A percentile compares a stretch with the other conserved stretches of the same genome.
Evolutionary conservation across 768 basidiomycete species (phyloP).

Genomic region (Xerocomus brunneocitrinus): DNA sequence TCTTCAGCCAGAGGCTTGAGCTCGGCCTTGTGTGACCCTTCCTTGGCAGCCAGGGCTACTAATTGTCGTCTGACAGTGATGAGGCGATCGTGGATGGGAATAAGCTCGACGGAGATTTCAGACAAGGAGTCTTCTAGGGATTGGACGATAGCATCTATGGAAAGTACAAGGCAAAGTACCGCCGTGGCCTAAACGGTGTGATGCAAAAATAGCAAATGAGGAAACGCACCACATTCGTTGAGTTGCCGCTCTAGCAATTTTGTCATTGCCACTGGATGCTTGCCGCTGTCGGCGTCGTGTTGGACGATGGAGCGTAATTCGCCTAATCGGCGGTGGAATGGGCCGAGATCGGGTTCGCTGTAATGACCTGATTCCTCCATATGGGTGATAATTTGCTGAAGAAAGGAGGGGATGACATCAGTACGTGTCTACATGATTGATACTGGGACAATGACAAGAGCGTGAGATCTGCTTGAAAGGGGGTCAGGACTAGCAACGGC

Average conservation of each 20-base stretch:
- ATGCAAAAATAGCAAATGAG: conserved; percentile 6
- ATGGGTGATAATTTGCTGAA: conserved; percentile 88
- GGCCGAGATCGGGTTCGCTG: conserved; percentile 84
- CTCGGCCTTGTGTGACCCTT: conserved; percentile 79
- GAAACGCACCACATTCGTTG: conserved; percentile 79
- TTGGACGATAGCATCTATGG: conserved; percentile 66
- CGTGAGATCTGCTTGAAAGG: conserved; percentile 20
- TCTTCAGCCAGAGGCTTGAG: conserved; percentile 90
- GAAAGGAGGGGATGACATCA: conserved; percentile 20
- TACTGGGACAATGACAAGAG: conserved; percentile 19
- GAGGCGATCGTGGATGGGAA: conserved; percentile 85
- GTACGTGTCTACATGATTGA: conserved; percentile 21
- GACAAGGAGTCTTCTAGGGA: conserved; percentile 81
- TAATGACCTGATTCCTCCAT: conserved; percentile 96
- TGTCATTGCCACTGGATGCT: conserved; percentile 82
- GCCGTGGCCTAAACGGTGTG: not conserved
- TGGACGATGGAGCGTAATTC: conserved; percentile 85
- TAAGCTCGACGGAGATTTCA: conserved; percentile 83
- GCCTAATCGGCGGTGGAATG: conserved; percentile 76
- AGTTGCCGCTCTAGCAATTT: conserved; percentile 88
- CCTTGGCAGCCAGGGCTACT: conserved; percentile 82
- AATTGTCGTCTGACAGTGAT: conserved; percentile 86
- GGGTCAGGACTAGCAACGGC: conserved; percentile 21
- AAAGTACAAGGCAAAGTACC: not conserved
- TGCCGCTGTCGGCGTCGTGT: conserved; percentile 73